Base-by-base conservation (phyloP, 331 rosid species). In the Ulmus americana region DNA sequence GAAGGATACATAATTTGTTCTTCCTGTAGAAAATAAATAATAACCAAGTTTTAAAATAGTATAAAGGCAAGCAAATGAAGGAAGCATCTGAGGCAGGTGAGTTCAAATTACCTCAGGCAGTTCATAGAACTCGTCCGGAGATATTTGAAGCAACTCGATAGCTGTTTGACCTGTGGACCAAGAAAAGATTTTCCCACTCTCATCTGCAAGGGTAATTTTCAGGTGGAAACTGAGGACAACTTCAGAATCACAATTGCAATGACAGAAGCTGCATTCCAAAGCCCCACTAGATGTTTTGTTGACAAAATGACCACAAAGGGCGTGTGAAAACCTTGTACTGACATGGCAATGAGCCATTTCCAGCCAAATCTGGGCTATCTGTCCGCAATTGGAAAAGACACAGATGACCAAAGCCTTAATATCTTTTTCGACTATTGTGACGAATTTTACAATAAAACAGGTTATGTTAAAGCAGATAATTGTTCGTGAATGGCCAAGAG, bases 141-240 rank as follows among this genome's bases (percentile, higher is more conserved):
- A 86, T 81, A 92, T 88, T 76, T 89, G 96, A 79, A 92, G 77
- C 76, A 92, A 72, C 74, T 92, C 96, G 76, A 86, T 79, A 40
- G 96, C 96, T 55, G 96, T 81, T 79, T 85, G 90, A 78, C 95
- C 95, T 15, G 88, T 80, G 70, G 94, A 89, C 90, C 95, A 85
- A 11, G 98, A 95, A 60, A 85, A 80, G 71, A 85, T 71, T 73
- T 92, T 87, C 11, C 84, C 77, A 57, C 78, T 78, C 61, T 86
- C 73, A 56, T 89, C 98, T 55, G 95, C 94, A 39, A 92, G 80
- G 52, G 88, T 92, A 69, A 92, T 79, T 78, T 89, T 89, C 78
- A 92, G 73, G 70, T 83, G 80, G 76, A 92, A 92, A 61, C 85
- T 77, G 46, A 83, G 86, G 22, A 68, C 70, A 20, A 82, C 57